phyloP scores from a whole-genome alignment of 495 filamentous ascomycete genomes.

The Daldinia concentrica region DNA sequence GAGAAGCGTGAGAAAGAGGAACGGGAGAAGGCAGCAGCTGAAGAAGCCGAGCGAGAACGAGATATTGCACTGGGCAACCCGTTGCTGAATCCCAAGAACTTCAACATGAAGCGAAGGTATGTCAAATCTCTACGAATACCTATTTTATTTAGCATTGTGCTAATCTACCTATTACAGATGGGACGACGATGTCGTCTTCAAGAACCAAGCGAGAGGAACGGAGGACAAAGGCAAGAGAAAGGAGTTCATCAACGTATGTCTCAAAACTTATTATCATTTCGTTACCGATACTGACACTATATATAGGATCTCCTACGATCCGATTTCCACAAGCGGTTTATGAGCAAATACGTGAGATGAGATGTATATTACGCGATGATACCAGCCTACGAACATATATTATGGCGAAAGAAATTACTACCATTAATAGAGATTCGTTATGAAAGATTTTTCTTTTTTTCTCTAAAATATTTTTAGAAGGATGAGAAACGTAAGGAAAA shows the following conservation, averaged over 20 bases:
- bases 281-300: conserved; percentile 27
- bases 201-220: conserved; percentile 95
- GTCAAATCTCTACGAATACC: neutral
- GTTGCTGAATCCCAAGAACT: conserved; percentile 80
- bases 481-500: too few relatives aligned
- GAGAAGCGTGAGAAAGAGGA: conserved; percentile 90
- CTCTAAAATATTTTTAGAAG: too few relatives aligned
- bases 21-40: conserved; percentile 75
- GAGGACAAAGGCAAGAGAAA: conserved; percentile 89
- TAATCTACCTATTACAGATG: conserved; percentile 67
- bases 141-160: conserved; percentile 13
- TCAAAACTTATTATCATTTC: neutral
- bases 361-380: conserved; percentile 23
- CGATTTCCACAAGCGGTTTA: conserved; percentile 98
- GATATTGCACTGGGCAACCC: conserved; percentile 95
- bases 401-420: neutral
- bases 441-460: neutral
- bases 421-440: neutral
- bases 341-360: conserved; percentile 73
- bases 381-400: neutral
- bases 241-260: conserved; percentile 92
- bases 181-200: conserved; percentile 99
- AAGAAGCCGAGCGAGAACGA: conserved; percentile 82
- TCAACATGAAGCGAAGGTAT: conserved; percentile 73
- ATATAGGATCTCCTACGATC: conserved; percentile 87